Percentiles rank a stretch among this genome's conserved stretches.
Evolutionary conservation across 176 grass and related monocot species (phyloP).

Genomic region (Eragrostis nindensis): DNA sequence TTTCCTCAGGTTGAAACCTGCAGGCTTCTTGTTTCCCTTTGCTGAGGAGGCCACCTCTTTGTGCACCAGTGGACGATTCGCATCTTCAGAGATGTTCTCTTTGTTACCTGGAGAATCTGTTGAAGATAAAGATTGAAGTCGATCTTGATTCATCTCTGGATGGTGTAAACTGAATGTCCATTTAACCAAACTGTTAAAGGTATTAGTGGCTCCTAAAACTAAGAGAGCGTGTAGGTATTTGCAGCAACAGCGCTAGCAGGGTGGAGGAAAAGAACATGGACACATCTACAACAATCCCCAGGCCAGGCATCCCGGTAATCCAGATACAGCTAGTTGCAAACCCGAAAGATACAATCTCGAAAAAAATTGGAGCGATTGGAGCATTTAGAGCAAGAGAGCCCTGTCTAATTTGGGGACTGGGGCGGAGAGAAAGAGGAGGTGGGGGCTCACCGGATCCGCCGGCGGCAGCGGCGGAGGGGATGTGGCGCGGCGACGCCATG

Average conservation of each 20-base stretch:
- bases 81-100: slow-evolving; percentile 45
- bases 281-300: background rate
- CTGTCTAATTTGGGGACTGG: background rate
- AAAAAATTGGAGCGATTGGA: background rate
- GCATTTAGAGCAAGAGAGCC: background rate
- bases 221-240: background rate
- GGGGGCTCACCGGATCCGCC: slow-evolving; percentile 35
- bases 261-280: background rate
- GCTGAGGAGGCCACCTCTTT: slow-evolving; percentile 9
- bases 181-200: background rate
- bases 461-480: background rate
- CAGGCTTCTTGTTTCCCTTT: slow-evolving; percentile 47
- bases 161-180: background rate
- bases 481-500: slow-evolving; percentile 24
- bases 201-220: background rate
- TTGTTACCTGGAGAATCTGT: slow-evolving; percentile 43
- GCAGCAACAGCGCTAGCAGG: background rate
- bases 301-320: too few species aligned
- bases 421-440: background rate
- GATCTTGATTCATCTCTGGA: background rate
- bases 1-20: slow-evolving; percentile 74
- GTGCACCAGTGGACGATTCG: slow-evolving; percentile 6
- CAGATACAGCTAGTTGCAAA: too few species aligned
- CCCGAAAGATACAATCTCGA: too few species aligned
- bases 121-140: background rate